Base-by-base conservation (phyloP, 352 stramenopile species). In the Phytophthora brassicae region DNA sequence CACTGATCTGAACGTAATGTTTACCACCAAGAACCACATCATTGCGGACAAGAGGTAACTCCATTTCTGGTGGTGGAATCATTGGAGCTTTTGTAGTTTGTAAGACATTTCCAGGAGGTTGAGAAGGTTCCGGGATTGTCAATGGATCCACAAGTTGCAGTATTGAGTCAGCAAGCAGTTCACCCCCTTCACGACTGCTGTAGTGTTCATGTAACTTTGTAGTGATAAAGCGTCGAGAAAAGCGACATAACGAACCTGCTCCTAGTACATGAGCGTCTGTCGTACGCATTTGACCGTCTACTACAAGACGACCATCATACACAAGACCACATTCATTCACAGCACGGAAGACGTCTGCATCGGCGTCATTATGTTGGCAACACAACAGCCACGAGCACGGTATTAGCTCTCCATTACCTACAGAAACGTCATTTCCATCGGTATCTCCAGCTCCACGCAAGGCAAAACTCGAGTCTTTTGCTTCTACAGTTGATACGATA, bases 301-400 rank as follows among this genome's bases (percentile, higher is more conserved):
- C 91, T 28, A 97, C 90, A 24, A 98, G 78, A 0, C 89, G 78
- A 0, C 91, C 91, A 61, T 98, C 91, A 65, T 97, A 97, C 19
- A 97, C 91, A 28, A 98, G 80, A 6, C 91, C 92, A 52, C 81
- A 89, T 42, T 96, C 87, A 64, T 97, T 97, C 45, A 96, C 88
- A 9, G 90, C 90, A 4, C 78, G 78, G 62, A 97, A 98, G 1
- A 97, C 67, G 67, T 96, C 89, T 14, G 81, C 75, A 64, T 96
- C 88, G 12, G 88, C 79, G 60, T 97, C 90, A 39, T 86, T 87
- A 20, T 91, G 78, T 53, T 90, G 86, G 39, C 81, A 96, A 64
- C 84, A 93, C 28, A 97, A 72, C 31, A 98, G 43, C 68, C 92
- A 84, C 3, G 70, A 60, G 47, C 89, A 96, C 1, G 62, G 48